Base-by-base conservation (phyloP, 2,329 filamentous ascomycete species). In the Trichoderma sp. region DNA sequence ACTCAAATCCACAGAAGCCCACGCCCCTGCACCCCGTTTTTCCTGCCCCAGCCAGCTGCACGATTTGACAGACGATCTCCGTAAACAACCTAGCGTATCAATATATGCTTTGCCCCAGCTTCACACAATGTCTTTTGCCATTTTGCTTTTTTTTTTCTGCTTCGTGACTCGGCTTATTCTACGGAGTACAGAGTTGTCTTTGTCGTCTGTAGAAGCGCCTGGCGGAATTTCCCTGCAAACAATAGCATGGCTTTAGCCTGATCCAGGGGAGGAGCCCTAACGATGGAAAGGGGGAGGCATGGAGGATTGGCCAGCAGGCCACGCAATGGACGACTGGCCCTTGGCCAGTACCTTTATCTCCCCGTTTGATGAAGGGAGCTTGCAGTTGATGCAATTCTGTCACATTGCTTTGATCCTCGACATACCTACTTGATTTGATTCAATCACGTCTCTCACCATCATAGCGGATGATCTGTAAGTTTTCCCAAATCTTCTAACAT, bases 61-160 rank as follows among this genome's bases (percentile, higher is more conserved):
- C 58, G 58, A 67, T 67, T 63, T 68, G 67, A 68, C 65, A 52
- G 45, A 59, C 63, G 44, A 64, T 68, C 62, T 68, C 67, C 63
- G 54, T 56, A 66, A 66, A 50, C 48, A 50, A 58, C 28, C 48
- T 67, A 66, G 66, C 47, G 17, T 10, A 26, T 34, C 26, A 34
- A 47, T 63, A 26, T 55, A 63, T 55, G 39, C 47, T 52, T 45
- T 19, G 41, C 60, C 50, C 60, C 47, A 17, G 43, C 43, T 19
- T 63, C 39, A 43, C 9, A 34, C 34, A 48, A 47, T 63, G 48
- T 63, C 50, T 63, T 45, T 56, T 55, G 2, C 39, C 12, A 39
- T 4, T 45, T 5, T 45, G 7, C 41, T 45, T 5, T 24, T 51
- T n/a, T n/a, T 52, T 62, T 52, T 54, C 45, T 54, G n/a, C 28